phyloP scores from a whole-genome alignment of 2,329 filamentous ascomycete genomes.

The Lasiodiplodia hormozganensis region DNA sequence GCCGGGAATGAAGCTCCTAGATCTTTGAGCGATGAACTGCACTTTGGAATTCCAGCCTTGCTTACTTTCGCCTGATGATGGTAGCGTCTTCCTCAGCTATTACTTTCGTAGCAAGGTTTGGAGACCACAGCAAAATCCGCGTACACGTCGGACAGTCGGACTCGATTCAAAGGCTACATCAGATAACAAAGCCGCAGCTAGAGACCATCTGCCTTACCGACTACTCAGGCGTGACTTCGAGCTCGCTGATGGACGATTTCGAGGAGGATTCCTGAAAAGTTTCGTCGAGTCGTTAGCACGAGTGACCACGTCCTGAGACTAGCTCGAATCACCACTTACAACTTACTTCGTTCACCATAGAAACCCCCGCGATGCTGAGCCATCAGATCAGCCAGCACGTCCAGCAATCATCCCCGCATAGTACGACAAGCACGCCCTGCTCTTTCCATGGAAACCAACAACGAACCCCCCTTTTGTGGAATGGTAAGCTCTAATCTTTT shows the following conservation, averaged over 20 bases:
- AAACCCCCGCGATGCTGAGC: neutral
- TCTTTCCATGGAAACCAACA: neutral
- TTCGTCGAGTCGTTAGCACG: neutral
- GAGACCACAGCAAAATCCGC: neutral
- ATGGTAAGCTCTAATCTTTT: neutral
- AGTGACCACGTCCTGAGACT: too few species aligned
- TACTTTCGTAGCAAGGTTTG: neutral
- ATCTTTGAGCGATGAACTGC: too few species aligned
- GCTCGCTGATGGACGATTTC: neutral
- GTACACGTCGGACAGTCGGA: neutral
- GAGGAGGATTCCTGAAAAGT: neutral
- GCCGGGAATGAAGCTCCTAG: too few species aligned
- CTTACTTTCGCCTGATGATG: too few species aligned
- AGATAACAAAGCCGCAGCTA: neutral
- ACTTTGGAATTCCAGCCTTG: neutral
- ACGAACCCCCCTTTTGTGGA: neutral
- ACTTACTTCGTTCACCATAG: neutral
- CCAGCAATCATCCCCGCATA: neutral
- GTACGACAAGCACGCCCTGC: neutral
- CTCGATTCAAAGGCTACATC: neutral
- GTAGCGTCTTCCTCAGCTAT: neutral
- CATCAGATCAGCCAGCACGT: neutral
- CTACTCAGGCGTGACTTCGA: too few species aligned
- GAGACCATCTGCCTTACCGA: neutral
- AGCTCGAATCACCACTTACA: too few species aligned